Evolutionary conservation across 139 green algal genomes (phyloP), one percentile per base, ranked within the genome.

Genomic region (Auxenochlorella pyrenoidosa): DNA sequence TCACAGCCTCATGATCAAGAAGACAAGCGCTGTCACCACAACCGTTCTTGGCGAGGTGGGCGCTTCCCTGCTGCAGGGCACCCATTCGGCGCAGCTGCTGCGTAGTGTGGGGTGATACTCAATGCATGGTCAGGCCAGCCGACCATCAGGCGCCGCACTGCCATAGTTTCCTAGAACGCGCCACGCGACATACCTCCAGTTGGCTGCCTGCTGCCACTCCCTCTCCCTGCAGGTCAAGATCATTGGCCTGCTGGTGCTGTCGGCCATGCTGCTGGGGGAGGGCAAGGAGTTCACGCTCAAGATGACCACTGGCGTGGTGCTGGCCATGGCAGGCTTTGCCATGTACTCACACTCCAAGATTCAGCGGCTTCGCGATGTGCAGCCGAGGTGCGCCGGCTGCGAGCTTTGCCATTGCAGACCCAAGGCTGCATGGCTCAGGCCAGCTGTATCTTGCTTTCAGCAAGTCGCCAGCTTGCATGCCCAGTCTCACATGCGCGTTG

Each of bases 251-350:
- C 73, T 95, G 54, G 22, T 94, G 59, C 80, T 92, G 28, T 94
- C 90, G 34, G 82, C 85, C 26, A 47, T 94, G 94, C 54, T 63
- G 60, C 86, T 95, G n/a, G 93, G 93, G 19, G 92, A 94, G 79
- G 77, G 59, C 19, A 90, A 87, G 44, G 85, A 90, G 51, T 91
- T 94, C 75, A 94, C 89, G 0, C 16, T 86, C 8, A 93, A 87
- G 32, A 94, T 94, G 92, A 82, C 78, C 16, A 3, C 88, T 40
- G 92, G 92, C 24, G 87, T 83, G 41, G 40, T 72, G 28, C 36
- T 92, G 41, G 92, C 92, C 18, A 89, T 94, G 70, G 43, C 70
- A 3, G 92, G 92, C 63, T 94, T 94, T 36, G 73, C 80, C 43
- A 59, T 81, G 43, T 81, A 81, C 70, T 43, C 54, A 13, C 54